Evolutionary conservation across 805 yeast species (phyloP), one percentile per base, ranked within the genome.

Genomic region (Komagataella phaffii): DNA sequence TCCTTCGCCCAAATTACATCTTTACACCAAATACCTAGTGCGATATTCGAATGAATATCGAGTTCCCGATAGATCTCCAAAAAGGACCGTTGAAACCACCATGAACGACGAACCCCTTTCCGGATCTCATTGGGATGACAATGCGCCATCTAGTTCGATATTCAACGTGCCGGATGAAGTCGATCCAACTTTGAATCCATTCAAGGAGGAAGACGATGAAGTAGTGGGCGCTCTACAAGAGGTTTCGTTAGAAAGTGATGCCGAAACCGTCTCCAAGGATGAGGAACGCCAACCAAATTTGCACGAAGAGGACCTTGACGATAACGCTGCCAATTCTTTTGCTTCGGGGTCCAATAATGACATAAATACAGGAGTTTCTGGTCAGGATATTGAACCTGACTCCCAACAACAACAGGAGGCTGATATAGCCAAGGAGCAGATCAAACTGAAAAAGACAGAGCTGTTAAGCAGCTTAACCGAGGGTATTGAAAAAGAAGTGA

Each of bases 401-500:
- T 4, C 1, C 10, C n/a, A 30, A 30, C 40, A 14, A 30, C 40
- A 30, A 8, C 40, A 30, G 40, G 40, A 30, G 14, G 40, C 40
- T 30, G 40, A 10, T 14, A 30, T 30, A 30, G 40, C 40, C 40
- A 30, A 14, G 40, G 59, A 58, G 36, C 45, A 53, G 19, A 49
- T 68, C 23, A 61, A 59, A 24, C 60, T 70, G 52, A 58, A 74
- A 47, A 68, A 64, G 52, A 67, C 62, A 47, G 59, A 61, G 19
- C 55, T 70, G 54, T 51, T 80, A 24, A 66, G 76, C 1, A 71
- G 75, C 17, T 65, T 81, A 46, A 70, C 77, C 6, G 61, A 62
- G 40, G 70, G 67, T 40, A 64, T 69, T 3, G 64, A 60, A 30
- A 30, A 30, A 14, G 40, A 30, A 5, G 40, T 10, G 14, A 30